Conservation (phyloP, 371 early-diverging fungal genomes). For the Thermomucor indicae-seudaticae region DNA sequence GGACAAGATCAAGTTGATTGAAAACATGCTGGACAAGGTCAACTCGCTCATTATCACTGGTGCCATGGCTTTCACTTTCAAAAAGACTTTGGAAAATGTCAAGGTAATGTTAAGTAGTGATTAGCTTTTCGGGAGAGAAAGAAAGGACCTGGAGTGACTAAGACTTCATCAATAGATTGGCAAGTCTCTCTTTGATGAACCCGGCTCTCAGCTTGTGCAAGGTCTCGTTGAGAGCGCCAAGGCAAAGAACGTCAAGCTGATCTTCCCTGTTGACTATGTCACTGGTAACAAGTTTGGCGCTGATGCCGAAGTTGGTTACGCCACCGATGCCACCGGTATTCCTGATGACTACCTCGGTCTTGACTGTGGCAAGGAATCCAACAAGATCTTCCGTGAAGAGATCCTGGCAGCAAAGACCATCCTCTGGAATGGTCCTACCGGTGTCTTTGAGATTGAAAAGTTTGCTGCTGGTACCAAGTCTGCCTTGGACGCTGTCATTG, state of each 20-base stretch:
- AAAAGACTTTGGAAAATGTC: slow-evolving; percentile 82
- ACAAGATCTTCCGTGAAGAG: slow-evolving; percentile 66
- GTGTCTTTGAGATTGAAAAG: slow-evolving; percentile 97
- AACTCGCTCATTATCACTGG: slow-evolving; percentile 92
- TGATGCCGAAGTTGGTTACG: slow-evolving; percentile 77
- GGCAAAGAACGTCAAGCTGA: slow-evolving; percentile 81
- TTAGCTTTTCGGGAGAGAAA: neutral
- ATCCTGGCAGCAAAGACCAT: slow-evolving; percentile 85
- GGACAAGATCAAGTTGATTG: slow-evolving; percentile 98
- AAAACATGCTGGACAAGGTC: slow-evolving; percentile 93
- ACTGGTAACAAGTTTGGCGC: slow-evolving; percentile 85
- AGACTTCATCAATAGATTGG: slow-evolving; percentile 71
- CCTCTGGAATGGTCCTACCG: slow-evolving; percentile 99
- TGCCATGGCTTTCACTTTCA: slow-evolving; percentile 98
- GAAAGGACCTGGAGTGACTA: neutral
- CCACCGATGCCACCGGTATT: slow-evolving; percentile 88
- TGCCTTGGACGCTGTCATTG: slow-evolving; percentile 81
- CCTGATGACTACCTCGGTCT: slow-evolving; percentile 90
- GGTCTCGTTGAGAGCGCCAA: slow-evolving; percentile 83
- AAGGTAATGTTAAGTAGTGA: slow-evolving; percentile 43
- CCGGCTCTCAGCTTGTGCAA: slow-evolving; percentile 83
- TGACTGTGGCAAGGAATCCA: slow-evolving; percentile 90
- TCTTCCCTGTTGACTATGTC: slow-evolving; percentile 90
- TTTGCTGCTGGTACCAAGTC: slow-evolving; percentile 90
- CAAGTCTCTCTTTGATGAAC: slow-evolving; percentile 88